Base-by-base conservation (phyloP, 495 filamentous ascomycete genomes). In the Acidiella bohemica region DNA sequence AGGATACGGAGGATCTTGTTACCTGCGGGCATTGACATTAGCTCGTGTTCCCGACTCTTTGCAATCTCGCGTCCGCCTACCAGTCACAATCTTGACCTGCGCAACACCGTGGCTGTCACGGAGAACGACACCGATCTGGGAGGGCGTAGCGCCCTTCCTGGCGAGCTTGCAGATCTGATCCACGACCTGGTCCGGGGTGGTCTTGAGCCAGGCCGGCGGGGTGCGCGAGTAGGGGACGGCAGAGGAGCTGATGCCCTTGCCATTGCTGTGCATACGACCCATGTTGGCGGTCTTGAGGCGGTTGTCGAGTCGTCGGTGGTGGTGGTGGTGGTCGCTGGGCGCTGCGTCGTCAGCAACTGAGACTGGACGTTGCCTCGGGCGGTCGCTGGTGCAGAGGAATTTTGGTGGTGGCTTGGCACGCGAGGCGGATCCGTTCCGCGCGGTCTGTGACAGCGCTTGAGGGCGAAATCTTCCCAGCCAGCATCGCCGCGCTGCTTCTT, bases 1-100 rank as follows among this genome's bases (percentile, higher is more conserved):
- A 97, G 74, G 72, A 96, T 96, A 66, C 92, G 77, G 55, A 97
- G 84, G 60, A 97, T 95, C 75, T 95, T 93, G 80, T 97, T 97
- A 64, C 90, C 90, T 88, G 57, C 49, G 12, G n/a, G 25, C 7
- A 7, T 7, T n/a, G n/a, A 27, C 25, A 27, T n/a, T 7, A 7
- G 25, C n/a, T 27, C 7, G 25, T n/a, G 25, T 27, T 19, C n/a
- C 13, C 18, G 3, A 18, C 8, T 27, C 10, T 28, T 23, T 20
- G 16, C 20, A 16, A 11, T 16, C 7, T 41, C 16, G 17, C 12
- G 19, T 27, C 30, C 43, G n/a, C 78, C 61, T 84, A 93, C 87
- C 85, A 64, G 87, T 94, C 42, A 95, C 85, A 54, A 90, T 68
- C 72, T 86, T 88, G 66, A 93, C 86, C 70, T 95, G 90, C 53